These are phyloP conservation scores for Aspergillus ostianus DNA, from an alignment of 495 filamentous ascomycete species.

Conservation along the genomic window DNA sequence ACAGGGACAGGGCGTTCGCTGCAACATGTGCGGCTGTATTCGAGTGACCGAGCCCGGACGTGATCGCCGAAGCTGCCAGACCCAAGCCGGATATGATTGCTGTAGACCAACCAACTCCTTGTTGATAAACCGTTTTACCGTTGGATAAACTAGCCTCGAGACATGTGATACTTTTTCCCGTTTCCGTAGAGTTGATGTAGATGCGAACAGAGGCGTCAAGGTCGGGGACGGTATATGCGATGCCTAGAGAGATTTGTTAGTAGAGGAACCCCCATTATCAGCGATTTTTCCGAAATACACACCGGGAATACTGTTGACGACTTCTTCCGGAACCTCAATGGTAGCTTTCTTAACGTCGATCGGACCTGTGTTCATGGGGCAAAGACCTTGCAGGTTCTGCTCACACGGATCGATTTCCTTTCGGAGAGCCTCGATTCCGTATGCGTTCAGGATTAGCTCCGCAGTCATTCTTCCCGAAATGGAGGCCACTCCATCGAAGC, in stretches of 20 bases:
- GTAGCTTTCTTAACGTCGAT: conserved; percentile 70
- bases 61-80: conserved; percentile 77
- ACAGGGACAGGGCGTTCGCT: conserved; percentile 86
- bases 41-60: conserved; percentile 82
- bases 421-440: conserved; percentile 69
- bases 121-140: conserved; percentile 86
- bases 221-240: conserved; percentile 87
- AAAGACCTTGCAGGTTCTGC: conserved; percentile 69
- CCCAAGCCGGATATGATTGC: conserved; percentile 84
- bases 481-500: conserved; percentile 79
- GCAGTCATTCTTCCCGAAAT: conserved; percentile 84
- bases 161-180: conserved; percentile 70
- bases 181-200: conserved; percentile 66
- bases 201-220: conserved; percentile 82
- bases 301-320: conserved; percentile 67
- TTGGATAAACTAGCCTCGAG: conserved; percentile 89
- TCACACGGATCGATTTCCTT: conserved; percentile 75
- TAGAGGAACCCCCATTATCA: background rate
- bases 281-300: conserved; percentile 18
- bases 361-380: conserved; percentile 87
- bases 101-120: conserved; percentile 84
- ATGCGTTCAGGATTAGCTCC: conserved; percentile 72
- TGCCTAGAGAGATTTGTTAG: conserved; percentile 38
- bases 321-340: conserved; percentile 54
- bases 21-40: conserved; percentile 97